Percentiles rank a stretch among this genome's conserved stretches.
Evolutionary conservation across 2,329 filamentous ascomycete genomes (phyloP).

Genomic region (Xylariaceae sp.): DNA sequence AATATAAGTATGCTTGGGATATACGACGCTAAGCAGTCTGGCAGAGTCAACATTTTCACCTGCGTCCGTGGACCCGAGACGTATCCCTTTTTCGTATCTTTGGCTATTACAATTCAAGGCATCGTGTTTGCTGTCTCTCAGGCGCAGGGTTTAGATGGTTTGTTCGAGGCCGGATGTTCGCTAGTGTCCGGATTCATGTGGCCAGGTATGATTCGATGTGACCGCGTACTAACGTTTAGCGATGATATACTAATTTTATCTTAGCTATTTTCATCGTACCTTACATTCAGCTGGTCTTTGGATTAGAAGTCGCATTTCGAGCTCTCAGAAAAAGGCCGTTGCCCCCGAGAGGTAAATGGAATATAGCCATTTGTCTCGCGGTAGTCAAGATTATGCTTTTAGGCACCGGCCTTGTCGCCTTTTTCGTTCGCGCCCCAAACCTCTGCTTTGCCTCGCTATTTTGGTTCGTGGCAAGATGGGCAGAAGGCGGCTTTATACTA

Average conservation of each 20-base stretch:
- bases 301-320: conserved; percentile 61
- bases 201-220: conserved; percentile 50
- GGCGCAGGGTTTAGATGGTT: conserved; percentile 54
- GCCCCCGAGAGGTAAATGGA: conserved; percentile 61
- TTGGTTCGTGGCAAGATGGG: conserved; percentile 66
- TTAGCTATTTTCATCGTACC: conserved; percentile 68
- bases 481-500: conserved; percentile 58
- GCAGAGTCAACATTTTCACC: conserved; percentile 38
- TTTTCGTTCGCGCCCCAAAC: conserved; percentile 57
- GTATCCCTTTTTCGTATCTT: conserved; percentile 59
- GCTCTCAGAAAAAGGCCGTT: conserved; percentile 60
- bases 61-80: conserved; percentile 52
- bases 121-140: conserved; percentile 61
- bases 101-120: conserved; percentile 61
- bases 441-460: conserved; percentile 69
- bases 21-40: conserved; percentile 21
- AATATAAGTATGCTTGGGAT: conserved; percentile 5
- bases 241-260: conserved; percentile 29
- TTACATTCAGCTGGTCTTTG: conserved; percentile 67
- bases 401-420: conserved; percentile 60
- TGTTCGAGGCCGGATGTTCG: conserved; percentile 57
- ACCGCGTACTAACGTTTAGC: neutral
- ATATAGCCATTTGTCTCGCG: conserved; percentile 58
- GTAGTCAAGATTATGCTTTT: conserved; percentile 55
- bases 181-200: conserved; percentile 60